Evolutionary conservation across 441 rosid genomes (phyloP).

Genomic region (Dalechampia spathulata): DNA sequence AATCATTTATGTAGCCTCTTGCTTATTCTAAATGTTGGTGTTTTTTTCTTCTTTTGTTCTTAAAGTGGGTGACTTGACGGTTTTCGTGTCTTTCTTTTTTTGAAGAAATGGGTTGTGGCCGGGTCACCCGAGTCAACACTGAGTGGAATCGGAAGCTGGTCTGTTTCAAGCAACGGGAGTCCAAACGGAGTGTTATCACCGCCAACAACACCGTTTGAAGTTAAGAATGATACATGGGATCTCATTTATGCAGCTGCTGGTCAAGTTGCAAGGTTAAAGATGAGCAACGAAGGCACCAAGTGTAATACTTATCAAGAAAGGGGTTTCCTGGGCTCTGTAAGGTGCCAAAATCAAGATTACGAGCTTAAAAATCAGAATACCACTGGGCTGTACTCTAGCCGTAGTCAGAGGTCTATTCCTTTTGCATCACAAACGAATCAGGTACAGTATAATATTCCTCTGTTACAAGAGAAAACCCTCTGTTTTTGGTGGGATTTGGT

Average conservation of each 20-base stretch:
- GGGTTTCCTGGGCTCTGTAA: conserved; percentile 10
- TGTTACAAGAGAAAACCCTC: too few species aligned
- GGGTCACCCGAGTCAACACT: conserved; percentile 76
- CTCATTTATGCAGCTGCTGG: conserved; percentile 65
- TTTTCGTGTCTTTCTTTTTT: too few species aligned
- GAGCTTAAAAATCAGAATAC: conserved; percentile 8
- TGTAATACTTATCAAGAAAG: conserved; percentile 19
- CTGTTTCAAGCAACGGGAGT: conserved; percentile 54
- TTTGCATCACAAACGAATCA: conserved; percentile 10
- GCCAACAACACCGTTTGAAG: conserved; percentile 47
- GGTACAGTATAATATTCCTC: too few species aligned
- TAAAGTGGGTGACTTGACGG: background rate
- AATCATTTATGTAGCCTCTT: too few species aligned
- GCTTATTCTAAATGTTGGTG: too few species aligned
- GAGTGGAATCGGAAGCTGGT: conserved; percentile 53
- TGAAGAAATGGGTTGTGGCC: conserved; percentile 29
- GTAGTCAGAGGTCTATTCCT: conserved; percentile 14
- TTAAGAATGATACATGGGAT: conserved; percentile 45
- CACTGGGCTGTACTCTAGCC: conserved; percentile 23
- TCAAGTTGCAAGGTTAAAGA: conserved; percentile 57
- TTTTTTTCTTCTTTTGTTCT: background rate
- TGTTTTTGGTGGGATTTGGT: too few species aligned
- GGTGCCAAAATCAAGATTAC: conserved; percentile 7
- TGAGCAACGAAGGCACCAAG: conserved; percentile 27
- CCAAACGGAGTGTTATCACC: conserved; percentile 62